phyloP scores from a whole-genome alignment of 768 basidiomycete genomes.

The Tulasnella sp. region DNA sequence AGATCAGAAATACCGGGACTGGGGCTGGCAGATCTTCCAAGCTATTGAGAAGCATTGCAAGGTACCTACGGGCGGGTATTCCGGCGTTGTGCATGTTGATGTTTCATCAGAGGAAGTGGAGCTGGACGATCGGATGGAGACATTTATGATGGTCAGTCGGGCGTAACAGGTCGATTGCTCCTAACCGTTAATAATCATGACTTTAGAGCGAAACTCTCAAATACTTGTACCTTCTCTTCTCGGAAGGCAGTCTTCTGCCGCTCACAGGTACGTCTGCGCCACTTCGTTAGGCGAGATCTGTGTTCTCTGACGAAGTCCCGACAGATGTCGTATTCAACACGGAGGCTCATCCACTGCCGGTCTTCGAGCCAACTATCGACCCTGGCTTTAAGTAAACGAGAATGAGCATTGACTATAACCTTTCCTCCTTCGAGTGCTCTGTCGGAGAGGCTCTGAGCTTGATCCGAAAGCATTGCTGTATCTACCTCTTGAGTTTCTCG shows the following conservation, averaged over 20 bases:
- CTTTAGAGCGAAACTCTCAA: constrained; percentile 90
- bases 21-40: constrained; percentile 84
- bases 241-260: constrained; percentile 56
- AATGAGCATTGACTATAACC: too few species aligned
- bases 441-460: too few species aligned
- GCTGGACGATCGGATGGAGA: constrained; percentile 79
- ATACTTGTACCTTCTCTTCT: constrained; percentile 81
- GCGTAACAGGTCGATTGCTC: too few species aligned
- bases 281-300: not conserved
- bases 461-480: too few species aligned
- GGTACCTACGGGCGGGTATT: constrained; percentile 71
- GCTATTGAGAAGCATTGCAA: constrained; percentile 77
- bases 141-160: constrained; percentile 64
- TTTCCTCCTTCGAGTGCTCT: too few species aligned
- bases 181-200: not conserved
- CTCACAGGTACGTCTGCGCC: constrained; percentile 46
- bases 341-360: constrained; percentile 68
- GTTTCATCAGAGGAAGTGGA: constrained; percentile 52
- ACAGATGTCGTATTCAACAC: constrained; percentile 87
- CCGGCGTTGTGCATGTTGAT: constrained; percentile 76
- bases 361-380: constrained; percentile 38
- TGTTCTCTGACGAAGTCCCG: constrained; percentile 12
- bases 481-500: too few species aligned
- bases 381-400: not conserved
- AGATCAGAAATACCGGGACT: constrained; percentile 66